Conservation (phyloP, 2,329 filamentous ascomycete species). For the Phaeosphaeriaceae sp. region DNA sequence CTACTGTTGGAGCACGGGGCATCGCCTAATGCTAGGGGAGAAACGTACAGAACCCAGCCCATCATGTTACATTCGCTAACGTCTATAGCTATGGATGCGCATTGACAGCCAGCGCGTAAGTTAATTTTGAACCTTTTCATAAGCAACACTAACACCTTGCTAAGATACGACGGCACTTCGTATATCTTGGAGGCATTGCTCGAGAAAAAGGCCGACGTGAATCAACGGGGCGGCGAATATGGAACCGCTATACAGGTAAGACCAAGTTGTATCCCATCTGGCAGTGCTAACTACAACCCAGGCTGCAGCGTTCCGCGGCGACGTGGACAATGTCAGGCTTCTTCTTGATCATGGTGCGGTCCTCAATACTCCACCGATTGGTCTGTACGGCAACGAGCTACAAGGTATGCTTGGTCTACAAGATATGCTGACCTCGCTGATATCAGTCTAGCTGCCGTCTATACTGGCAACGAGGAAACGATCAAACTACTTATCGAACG, state of each 20-base stretch:
- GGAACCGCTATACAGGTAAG: slow-evolving; percentile 27
- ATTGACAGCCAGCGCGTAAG: slow-evolving; percentile 22
- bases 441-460: slow-evolving; percentile 15
- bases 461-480: slow-evolving; percentile 21
- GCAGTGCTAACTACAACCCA: neutral
- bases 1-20: slow-evolving; percentile 28
- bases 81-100: slow-evolving; percentile 23
- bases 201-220: slow-evolving; percentile 27
- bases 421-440: neutral
- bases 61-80: slow-evolving; percentile 4
- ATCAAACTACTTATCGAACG: slow-evolving; percentile 25
- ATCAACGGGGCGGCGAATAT: slow-evolving; percentile 28
- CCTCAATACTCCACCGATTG: slow-evolving; percentile 26
- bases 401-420: slow-evolving; percentile 7
- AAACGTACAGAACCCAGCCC: slow-evolving; percentile 11
- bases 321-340: slow-evolving; percentile 26
- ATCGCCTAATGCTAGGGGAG: slow-evolving; percentile 26
- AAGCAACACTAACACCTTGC: neutral
- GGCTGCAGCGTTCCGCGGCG: slow-evolving; percentile 20
- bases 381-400: slow-evolving; percentile 26
- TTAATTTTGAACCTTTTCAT: neutral
- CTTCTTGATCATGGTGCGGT: slow-evolving; percentile 28
- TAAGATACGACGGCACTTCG: slow-evolving; percentile 26
- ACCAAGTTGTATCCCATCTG: neutral
- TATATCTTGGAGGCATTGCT: slow-evolving; percentile 25